Evolutionary conservation across 2,329 filamentous ascomycete genomes (phyloP), one percentile per base, ranked within the genome.

Genomic region (Zymoseptoria brevis): DNA sequence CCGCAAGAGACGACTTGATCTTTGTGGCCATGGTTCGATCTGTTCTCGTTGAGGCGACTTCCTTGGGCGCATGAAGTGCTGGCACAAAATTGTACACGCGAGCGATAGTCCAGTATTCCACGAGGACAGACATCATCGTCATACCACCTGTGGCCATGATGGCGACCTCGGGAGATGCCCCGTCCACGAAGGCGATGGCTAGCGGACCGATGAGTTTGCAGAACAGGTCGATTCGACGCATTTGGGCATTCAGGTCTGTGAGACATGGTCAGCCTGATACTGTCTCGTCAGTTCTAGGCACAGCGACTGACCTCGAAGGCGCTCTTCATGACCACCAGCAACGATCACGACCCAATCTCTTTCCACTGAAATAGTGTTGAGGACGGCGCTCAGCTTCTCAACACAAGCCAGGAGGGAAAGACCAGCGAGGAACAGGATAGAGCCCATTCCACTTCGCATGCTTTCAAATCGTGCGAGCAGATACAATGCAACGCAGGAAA

Each of bases 331-430:
- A 9, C 70, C 70, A 22, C 76, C 74, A 1, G 80, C 76, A 7
- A 83, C 75, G 0, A 83, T 77, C 3, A 83, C 75, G 48, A 83
- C 79, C 87, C 87, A 90, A 66, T 91, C 88, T 66, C 84, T 77
- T 70, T 90, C 88, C 0, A 91, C 80, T 0, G 87, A 78, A 0
- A 90, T 81, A 0, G 83, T 77, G 68, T 90, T 90, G 70, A 84
- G 79, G 5, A 86, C 78, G 1, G 84, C 79, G 13, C 77, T 79
- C 8, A 89, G 72, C 69, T 90, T 91, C 72, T 91, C 88, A 1
- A 86, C 67, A 58, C 87, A 88, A 0, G 86, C 85, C 51, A 89
- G 73, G 0, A 82, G 19, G 0, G 81, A 77, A n/a, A 76, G 68
- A 2, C 68, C 29, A 1, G 65, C 64, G 60, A 78, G 69, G 59